phyloP scores from a whole-genome alignment of 768 basidiomycete genomes.

The Lactarius deliciosus region DNA sequence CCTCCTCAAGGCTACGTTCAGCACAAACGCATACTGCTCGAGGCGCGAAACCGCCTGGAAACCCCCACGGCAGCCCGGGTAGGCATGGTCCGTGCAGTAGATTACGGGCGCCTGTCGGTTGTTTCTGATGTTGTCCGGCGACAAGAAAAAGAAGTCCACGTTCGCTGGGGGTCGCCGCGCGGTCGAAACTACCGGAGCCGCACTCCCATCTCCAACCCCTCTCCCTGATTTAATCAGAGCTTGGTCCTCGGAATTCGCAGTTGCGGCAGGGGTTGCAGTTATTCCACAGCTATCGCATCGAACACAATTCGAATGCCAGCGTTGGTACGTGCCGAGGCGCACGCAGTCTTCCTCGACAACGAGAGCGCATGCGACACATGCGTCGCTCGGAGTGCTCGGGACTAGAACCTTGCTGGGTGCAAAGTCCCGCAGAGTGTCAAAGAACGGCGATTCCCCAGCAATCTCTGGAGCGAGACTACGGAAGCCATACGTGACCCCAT shows the following conservation, averaged over 20 bases:
- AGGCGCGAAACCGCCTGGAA: constrained; percentile 91
- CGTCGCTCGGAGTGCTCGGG: constrained; percentile 77
- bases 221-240: constrained; percentile 48
- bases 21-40: constrained; percentile 95
- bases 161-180: constrained; percentile 77
- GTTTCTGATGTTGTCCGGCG: constrained; percentile 64
- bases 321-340: constrained; percentile 87
- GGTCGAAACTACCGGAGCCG: constrained; percentile 57
- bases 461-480: constrained; percentile 87
- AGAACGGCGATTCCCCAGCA: constrained; percentile 85
- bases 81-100: constrained; percentile 76
- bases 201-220: constrained; percentile 43
- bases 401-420: constrained; percentile 53
- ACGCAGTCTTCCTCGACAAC: constrained; percentile 98
- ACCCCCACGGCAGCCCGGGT: constrained; percentile 62
- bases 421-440: constrained; percentile 44
- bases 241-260: constrained; percentile 51
- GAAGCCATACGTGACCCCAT: constrained; percentile 92
- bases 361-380: constrained; percentile 82
- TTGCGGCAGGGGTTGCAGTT: constrained; percentile 58
- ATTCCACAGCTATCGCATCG: constrained; percentile 83
- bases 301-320: constrained; percentile 95
- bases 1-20: constrained; percentile 92
- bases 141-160: constrained; percentile 75
- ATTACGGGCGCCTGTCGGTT: constrained; percentile 67